Evolutionary conservation across 108 stramenopile genomes (phyloP), one percentile per base, ranked within the genome.

Genomic region (Cylindrotheca fusiformis): DNA sequence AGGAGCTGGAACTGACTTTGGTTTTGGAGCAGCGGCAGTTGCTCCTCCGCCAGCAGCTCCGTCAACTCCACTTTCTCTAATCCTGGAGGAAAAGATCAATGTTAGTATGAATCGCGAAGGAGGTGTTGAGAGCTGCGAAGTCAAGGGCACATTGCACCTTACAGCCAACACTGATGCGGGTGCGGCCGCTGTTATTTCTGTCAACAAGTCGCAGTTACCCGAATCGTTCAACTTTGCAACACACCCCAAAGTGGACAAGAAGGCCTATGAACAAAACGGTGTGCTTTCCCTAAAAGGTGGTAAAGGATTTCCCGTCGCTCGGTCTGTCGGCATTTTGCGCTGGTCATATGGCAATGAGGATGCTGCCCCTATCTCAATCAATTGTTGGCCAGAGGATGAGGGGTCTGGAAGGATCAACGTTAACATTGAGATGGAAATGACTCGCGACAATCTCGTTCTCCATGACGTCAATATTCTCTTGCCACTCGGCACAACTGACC

Each of bases 381-480:
- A 96, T 77, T 99, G 98, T 73, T 99, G 98, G 98, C 96, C 96
- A 36, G 98, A 99, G 67, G 87, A 97, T 67, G 96, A 95, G 59
- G 95, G 96, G 27, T 78, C 67, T 48, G 96, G 95, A 25, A 60
- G 83, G 48, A 95, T 98, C 80, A 94, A 82, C 79, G 95, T 99
- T 63, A 95, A 84, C 75, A 93, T 99, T 76, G 98, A 99, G 73
- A 96, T 95, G 77, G 89, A 90, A 74, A 69, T 95, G 54, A 85
- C 85, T 45, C 65, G 91, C 63, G 69, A 53, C 31, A 81, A 89
- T 60, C 65, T 87, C 60, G 85, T 86, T 32, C 75, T 99, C 54
- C 90, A 89, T 27, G 93, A 99, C 69, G 98, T 99, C 48, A 88
- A 87, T 68, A 95, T 99, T 60, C 53, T 89, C 49, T 82, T 99